Conservation (phyloP, 495 filamentous ascomycete genomes). For the Aspergillus steynii region DNA sequence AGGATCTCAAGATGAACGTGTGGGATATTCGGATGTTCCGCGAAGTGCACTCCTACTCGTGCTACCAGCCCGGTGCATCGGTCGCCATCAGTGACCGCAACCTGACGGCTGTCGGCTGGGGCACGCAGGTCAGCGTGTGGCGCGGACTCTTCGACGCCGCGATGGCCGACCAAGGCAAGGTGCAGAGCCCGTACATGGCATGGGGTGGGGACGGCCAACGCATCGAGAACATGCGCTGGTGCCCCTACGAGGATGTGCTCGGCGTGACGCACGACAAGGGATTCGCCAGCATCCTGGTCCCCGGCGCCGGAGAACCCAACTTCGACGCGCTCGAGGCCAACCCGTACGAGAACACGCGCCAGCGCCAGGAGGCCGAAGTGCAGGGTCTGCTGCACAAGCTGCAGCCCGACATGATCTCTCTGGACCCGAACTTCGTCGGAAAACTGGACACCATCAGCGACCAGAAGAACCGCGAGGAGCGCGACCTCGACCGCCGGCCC, state of each 20-base stretch:
- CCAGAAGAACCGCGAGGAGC: slow-evolving; percentile 68
- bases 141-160: slow-evolving; percentile 78
- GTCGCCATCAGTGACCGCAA: slow-evolving; percentile 85
- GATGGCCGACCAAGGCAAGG: slow-evolving; percentile 67
- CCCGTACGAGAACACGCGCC: slow-evolving; percentile 93
- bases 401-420: slow-evolving; percentile 93
- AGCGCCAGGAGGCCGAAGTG: slow-evolving; percentile 92
- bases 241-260: slow-evolving; percentile 90
- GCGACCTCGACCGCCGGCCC: slow-evolving; percentile 71
- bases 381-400: slow-evolving; percentile 87
- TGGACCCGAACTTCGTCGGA: slow-evolving; percentile 88
- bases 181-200: slow-evolving; percentile 86
- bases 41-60: slow-evolving; percentile 88
- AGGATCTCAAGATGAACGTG: slow-evolving; percentile 87
- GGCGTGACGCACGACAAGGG: slow-evolving; percentile 83
- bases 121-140: slow-evolving; percentile 87
- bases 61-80: slow-evolving; percentile 78
- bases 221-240: slow-evolving; percentile 84
- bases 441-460: slow-evolving; percentile 76
- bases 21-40: slow-evolving; percentile 97
- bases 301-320: slow-evolving; percentile 94
- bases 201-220: slow-evolving; percentile 86
- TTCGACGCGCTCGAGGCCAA: slow-evolving; percentile 92
- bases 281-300: slow-evolving; percentile 85
- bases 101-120: slow-evolving; percentile 88